phyloP scores from a whole-genome alignment of 2,329 filamentous ascomycete species.

The Venturia aucupariae region DNA sequence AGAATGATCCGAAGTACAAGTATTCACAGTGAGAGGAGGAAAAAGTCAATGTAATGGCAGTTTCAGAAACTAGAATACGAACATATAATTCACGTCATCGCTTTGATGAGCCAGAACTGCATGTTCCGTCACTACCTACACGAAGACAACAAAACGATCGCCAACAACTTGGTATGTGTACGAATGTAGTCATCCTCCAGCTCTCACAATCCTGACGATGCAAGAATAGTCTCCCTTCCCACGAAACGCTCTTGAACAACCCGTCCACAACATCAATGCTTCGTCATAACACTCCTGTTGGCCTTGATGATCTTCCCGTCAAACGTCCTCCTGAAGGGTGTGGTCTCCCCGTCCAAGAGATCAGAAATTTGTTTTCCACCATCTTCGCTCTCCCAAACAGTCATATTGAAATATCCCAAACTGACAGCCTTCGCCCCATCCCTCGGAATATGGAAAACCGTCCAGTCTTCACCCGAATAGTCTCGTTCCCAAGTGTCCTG shows the following conservation, averaged over 20 bases:
- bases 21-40: too few relatives aligned
- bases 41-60: too few relatives aligned
- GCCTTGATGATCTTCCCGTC: conserved; percentile 29
- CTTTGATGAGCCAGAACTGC: not conserved
- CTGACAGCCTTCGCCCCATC: conserved; percentile 29
- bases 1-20: too few relatives aligned
- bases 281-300: not conserved
- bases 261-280: not conserved
- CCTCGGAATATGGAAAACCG: conserved; percentile 29
- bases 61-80: too few relatives aligned
- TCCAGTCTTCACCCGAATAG: conserved; percentile 17
- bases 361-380: conserved; percentile 28
- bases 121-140: not conserved
- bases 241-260: not conserved
- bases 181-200: not conserved
- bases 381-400: conserved; percentile 33
- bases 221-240: not conserved
- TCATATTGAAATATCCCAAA: conserved; percentile 30
- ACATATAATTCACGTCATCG: too few relatives aligned
- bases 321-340: conserved; percentile 28
- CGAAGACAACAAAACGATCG: not conserved
- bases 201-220: not conserved
- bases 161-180: not conserved
- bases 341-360: conserved; percentile 28
- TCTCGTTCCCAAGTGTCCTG: conserved; percentile 30